Percentiles rank a stretch among this genome's conserved stretches.
These are phyloP conservation scores for Lactifluus echinatus DNA, from an alignment of 768 basidiomycete genomes.

Conservation along the genomic window DNA sequence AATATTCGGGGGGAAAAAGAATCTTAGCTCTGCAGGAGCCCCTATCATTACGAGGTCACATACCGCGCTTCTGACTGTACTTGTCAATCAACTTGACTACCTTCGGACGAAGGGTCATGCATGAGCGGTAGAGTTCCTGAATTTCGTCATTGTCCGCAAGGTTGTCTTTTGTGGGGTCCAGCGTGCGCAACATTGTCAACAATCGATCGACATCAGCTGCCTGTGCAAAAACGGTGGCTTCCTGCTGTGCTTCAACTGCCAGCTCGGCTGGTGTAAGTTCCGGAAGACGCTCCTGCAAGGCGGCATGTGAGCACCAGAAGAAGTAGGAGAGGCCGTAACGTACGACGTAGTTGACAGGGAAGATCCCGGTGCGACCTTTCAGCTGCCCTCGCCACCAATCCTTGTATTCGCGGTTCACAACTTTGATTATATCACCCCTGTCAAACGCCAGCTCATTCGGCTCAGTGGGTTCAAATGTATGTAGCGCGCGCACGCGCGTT, in stretches of 20 bases:
- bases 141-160: constrained; percentile 21
- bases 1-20: background rate
- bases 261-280: constrained; percentile 74
- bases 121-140: constrained; percentile 83
- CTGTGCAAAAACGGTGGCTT: constrained; percentile 81
- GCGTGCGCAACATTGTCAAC: constrained; percentile 4
- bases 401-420: constrained; percentile 87
- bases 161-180: constrained; percentile 11
- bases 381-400: constrained; percentile 97
- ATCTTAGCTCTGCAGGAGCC: background rate
- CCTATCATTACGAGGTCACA: constrained; percentile 7
- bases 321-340: constrained; percentile 25
- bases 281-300: constrained; percentile 65
- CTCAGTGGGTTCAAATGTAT: constrained; percentile 81
- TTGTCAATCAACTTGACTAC: constrained; percentile 96
- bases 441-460: constrained; percentile 87
- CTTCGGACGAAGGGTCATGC: constrained; percentile 85
- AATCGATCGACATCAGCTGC: constrained; percentile 79
- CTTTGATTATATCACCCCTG: constrained; percentile 89
- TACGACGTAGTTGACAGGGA: constrained; percentile 95
- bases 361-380: constrained; percentile 86
- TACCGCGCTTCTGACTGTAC: constrained; percentile 87
- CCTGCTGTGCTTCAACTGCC: constrained; percentile 75
- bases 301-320: background rate
- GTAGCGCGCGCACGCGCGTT: constrained; percentile 81